Evolutionary conservation across 2,329 filamentous ascomycete species (phyloP).

Genomic region (Trichoderma atrobrunneum): DNA sequence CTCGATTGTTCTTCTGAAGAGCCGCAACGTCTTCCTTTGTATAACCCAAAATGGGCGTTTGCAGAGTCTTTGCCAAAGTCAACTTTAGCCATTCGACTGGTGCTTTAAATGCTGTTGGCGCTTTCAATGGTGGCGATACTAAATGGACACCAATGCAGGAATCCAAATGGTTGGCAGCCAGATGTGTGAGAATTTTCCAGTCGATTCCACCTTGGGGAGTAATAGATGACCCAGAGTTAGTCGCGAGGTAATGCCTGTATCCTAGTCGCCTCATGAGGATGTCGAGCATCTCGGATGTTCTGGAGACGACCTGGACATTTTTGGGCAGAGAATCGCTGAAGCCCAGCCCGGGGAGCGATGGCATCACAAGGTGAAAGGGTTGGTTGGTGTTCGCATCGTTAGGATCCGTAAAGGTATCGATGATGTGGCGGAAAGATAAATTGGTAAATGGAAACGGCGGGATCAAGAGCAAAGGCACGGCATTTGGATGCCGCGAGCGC

Average conservation of each 20-base stretch:
- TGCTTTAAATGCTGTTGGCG: slow-evolving; percentile 45
- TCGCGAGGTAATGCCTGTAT: slow-evolving; percentile 57
- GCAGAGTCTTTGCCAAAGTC: slow-evolving; percentile 50
- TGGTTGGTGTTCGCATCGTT: slow-evolving; percentile 43
- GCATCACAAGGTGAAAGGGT: slow-evolving; percentile 65
- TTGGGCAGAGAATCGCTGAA: slow-evolving; percentile 62
- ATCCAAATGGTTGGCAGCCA: slow-evolving; percentile 47
- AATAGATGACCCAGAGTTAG: slow-evolving; percentile 49
- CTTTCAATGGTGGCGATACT: slow-evolving; percentile 52
- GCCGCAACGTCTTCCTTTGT: slow-evolving; percentile 48
- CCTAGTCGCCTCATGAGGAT: slow-evolving; percentile 58
- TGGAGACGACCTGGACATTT: slow-evolving; percentile 47
- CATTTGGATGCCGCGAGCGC: slow-evolving; percentile 49
- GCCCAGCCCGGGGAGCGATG: slow-evolving; percentile 63
- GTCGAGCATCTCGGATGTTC: slow-evolving; percentile 56
- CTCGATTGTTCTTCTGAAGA: slow-evolving; percentile 30
- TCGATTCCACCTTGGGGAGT: slow-evolving; percentile 49
- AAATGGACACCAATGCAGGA: slow-evolving; percentile 61
- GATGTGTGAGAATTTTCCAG: slow-evolving; percentile 46
- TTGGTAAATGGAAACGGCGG: slow-evolving; percentile 66
- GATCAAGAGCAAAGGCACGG: slow-evolving; percentile 62
- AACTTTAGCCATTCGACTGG: slow-evolving; percentile 55
- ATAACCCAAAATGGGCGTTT: slow-evolving; percentile 55
- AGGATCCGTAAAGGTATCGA: slow-evolving; percentile 54
- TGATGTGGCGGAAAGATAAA: slow-evolving; percentile 55